Evolutionary conservation across 1,284 basidiomycete species (phyloP).

Genomic region (Apiotrichum siamense): DNA sequence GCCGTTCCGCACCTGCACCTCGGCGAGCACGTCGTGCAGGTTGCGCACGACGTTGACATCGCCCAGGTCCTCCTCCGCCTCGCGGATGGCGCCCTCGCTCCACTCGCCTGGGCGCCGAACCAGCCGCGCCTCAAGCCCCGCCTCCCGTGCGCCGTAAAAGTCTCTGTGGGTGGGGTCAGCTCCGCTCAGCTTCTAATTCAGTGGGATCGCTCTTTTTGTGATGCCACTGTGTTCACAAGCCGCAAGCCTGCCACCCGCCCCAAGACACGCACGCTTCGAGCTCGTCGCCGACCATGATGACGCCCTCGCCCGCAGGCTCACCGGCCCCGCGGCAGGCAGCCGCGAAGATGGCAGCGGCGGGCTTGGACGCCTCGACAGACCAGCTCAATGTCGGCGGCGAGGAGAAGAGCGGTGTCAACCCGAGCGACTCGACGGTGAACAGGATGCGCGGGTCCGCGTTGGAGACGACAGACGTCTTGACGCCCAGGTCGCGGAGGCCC

Average conservation of each 20-base stretch:
- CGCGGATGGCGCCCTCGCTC: constrained; percentile 41
- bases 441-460: constrained; percentile 46
- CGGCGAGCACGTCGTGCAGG: constrained; percentile 31
- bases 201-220: neutral
- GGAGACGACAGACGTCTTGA: constrained; percentile 41
- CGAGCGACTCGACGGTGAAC: constrained; percentile 31
- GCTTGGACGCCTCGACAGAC: constrained; percentile 41
- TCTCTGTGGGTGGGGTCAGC: constrained; percentile 28
- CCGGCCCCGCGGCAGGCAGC: constrained; percentile 28
- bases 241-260: neutral
- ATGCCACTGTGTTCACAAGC: neutral
- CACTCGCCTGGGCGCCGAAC: constrained; percentile 40
- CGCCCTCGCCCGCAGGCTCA: constrained; percentile 28
- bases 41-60: constrained; percentile 26
- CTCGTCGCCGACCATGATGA: constrained; percentile 48
- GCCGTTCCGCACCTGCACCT: constrained; percentile 12
- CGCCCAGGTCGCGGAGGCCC: constrained; percentile 27
- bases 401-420: constrained; percentile 31
- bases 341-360: constrained; percentile 34
- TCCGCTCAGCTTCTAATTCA: neutral
- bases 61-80: constrained; percentile 27
- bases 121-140: constrained; percentile 39
- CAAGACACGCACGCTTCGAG: constrained; percentile 39
- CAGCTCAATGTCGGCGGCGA: constrained; percentile 41
- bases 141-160: constrained; percentile 32